Evolutionary conservation across 2,329 filamentous ascomycete species (phyloP).

Genomic region (Pseudocercospora eumusae): DNA sequence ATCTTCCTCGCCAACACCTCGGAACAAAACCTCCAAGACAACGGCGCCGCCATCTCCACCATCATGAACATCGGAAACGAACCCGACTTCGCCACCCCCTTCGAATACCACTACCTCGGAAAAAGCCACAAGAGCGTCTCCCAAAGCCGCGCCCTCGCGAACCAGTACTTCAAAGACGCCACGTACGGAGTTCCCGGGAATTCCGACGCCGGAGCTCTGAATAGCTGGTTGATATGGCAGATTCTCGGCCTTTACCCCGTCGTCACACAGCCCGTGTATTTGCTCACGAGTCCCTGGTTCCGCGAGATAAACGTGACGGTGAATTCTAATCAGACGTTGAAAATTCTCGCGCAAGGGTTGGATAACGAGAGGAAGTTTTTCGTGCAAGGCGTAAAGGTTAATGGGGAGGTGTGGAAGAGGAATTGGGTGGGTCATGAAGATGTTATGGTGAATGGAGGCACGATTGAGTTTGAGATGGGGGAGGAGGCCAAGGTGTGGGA

Average conservation of each 20-base stretch:
- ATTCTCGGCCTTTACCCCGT: slow-evolving; percentile 41
- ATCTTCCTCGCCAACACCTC: slow-evolving; percentile 44
- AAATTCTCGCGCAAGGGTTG: slow-evolving; percentile 51
- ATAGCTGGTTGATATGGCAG: slow-evolving; percentile 38
- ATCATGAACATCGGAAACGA: slow-evolving; percentile 44
- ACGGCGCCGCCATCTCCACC: slow-evolving; percentile 41
- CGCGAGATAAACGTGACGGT: slow-evolving; percentile 37
- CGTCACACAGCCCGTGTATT: slow-evolving; percentile 42
- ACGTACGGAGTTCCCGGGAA: slow-evolving; percentile 39
- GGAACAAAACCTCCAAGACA: slow-evolving; percentile 40
- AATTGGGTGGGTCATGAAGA: slow-evolving; percentile 61
- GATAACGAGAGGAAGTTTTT: slow-evolving; percentile 50
- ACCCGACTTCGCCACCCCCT: slow-evolving; percentile 39
- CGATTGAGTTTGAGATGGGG: slow-evolving; percentile 53
- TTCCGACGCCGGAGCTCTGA: slow-evolving; percentile 38
- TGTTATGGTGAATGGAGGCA: slow-evolving; percentile 48
- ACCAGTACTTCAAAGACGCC: slow-evolving; percentile 37
- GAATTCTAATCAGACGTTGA: slow-evolving; percentile 41
- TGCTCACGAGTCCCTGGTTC: slow-evolving; percentile 34
- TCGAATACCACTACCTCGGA: slow-evolving; percentile 39
- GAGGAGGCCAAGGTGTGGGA: slow-evolving; percentile 50
- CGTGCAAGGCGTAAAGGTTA: slow-evolving; percentile 57
- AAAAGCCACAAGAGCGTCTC: slow-evolving; percentile 38
- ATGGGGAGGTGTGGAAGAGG: slow-evolving; percentile 54
- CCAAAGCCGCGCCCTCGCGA: slow-evolving; percentile 29